Evolutionary conservation across 2,329 filamentous ascomycete species (phyloP), one percentile per base, ranked within the genome.

Genomic region (Colletotrichum caudatum): DNA sequence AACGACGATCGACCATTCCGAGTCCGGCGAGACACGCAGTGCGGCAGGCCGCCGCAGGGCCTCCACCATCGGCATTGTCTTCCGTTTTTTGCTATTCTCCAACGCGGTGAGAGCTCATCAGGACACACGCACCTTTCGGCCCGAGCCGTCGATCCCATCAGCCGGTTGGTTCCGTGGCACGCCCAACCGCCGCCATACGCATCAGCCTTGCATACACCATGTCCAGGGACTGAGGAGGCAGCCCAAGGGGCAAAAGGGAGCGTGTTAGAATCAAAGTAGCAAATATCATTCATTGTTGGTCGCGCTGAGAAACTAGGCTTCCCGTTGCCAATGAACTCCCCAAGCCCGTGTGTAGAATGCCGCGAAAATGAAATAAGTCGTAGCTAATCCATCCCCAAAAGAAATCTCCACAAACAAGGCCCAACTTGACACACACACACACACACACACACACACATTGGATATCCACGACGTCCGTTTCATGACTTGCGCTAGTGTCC

Each of bases 301-400:
- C 35, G 65, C 69, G 56, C 39, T 9, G 53, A 69, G 69, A 33
- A 60, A 59, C 53, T 41, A 41, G 20, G 39, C 61, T 58, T 51
- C 69, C 59, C 29, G 46, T 63, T 66, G 62, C 66, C 70, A 61
- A 70, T 72, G 56, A 70, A 71, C 69, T 69, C 69, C 69, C 69
- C 44, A 26, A 66, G 29, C 69, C 69, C 54, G 66, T 72, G 50
- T 72, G 61, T 70, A 46, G n/a, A n/a, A 72, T 72, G 70, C 60
- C 61, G 60, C 48, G 69, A 56, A 58, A 64, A 56, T n/a, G 50
- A 72, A 61, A 66, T 57, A n/a, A 59, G 56, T 58, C 56, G 51
- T 70, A 62, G 50, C 66, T 66, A 51, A 51, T 70, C 66, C 60
- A 35, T 60, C 66, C 50, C 41, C 46, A 46, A 6, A 58, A 66